phyloP scores from a whole-genome alignment of 352 stramenopile species.

The Globisporangium yorkense region DNA sequence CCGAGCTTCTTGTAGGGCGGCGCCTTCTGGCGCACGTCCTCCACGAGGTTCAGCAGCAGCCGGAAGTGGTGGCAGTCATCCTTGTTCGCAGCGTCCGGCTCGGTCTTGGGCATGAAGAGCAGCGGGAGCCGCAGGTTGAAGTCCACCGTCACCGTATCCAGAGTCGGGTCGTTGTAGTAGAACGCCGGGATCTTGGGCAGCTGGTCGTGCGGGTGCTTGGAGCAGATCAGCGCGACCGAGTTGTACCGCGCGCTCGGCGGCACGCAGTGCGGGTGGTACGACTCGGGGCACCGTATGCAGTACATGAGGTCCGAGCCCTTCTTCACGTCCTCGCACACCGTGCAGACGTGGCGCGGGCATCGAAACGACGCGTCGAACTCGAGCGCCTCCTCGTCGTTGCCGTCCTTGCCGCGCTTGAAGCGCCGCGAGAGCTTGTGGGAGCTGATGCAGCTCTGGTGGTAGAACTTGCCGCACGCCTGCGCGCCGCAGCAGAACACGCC shows the following conservation, averaged over 20 bases:
- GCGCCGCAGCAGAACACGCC: constrained; percentile 74
- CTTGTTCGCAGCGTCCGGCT: constrained; percentile 39
- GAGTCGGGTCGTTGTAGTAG: constrained; percentile 54
- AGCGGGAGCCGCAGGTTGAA: constrained; percentile 64
- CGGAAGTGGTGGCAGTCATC: constrained; percentile 80
- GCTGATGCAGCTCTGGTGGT: constrained; percentile 77
- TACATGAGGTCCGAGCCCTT: constrained; percentile 76
- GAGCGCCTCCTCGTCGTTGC: constrained; percentile 36
- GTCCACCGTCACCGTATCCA: constrained; percentile 73
- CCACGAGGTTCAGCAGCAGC: constrained; percentile 53
- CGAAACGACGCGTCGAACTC: constrained; percentile 77
- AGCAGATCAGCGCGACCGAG: constrained; percentile 88
- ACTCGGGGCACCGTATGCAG: constrained; percentile 89
- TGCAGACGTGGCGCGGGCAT: constrained; percentile 86
- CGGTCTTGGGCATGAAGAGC: constrained; percentile 73
- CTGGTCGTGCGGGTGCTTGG: constrained; percentile 71
- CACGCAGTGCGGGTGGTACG: constrained; percentile 92
- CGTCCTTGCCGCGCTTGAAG: constrained; percentile 20
- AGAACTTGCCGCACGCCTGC: constrained; percentile 74
- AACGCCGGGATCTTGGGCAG: constrained; percentile 75
- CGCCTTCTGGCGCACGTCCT: constrained; percentile 68
- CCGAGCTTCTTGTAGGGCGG: constrained; percentile 71
- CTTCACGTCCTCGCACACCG: constrained; percentile 74
- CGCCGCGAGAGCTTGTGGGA: constrained; percentile 53
- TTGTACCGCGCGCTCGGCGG: constrained; percentile 90